These are phyloP conservation scores for Ceratonia siliqua DNA, from an alignment of 306 rosid genomes.

Conservation along the genomic window DNA sequence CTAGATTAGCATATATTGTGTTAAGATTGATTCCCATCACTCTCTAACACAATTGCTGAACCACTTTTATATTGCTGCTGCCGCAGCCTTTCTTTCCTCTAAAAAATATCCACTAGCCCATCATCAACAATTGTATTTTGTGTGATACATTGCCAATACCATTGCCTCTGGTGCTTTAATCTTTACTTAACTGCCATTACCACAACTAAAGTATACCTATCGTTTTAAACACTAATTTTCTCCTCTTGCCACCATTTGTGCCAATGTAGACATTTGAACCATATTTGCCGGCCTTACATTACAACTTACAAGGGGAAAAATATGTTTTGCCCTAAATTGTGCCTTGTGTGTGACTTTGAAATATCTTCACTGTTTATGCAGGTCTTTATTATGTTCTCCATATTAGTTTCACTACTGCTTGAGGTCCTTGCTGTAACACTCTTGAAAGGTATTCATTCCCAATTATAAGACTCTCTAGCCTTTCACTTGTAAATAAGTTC, in stretches of 20 bases:
- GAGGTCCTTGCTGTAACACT: conserved; percentile 67
- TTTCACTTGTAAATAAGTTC: conserved; percentile 12
- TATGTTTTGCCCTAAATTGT: not conserved
- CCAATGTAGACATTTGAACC: not conserved
- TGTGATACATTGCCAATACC: not conserved
- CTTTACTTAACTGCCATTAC: not conserved
- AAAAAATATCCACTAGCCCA: not conserved
- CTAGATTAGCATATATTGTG: not conserved
- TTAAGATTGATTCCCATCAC: not conserved
- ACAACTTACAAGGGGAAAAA: not conserved
- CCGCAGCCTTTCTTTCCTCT: not conserved
- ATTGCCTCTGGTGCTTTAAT: not conserved
- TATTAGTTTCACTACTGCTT: conserved; percentile 59
- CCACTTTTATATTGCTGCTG: not conserved
- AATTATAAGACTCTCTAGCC: conserved; percentile 9
- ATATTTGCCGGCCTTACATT: not conserved
- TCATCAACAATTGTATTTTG: conserved; percentile 3
- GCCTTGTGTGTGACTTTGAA: conserved; percentile 22
- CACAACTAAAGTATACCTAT: not conserved
- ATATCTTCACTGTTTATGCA: conserved; percentile 48
- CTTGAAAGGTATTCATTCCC: conserved; percentile 66
- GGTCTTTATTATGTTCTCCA: conserved; percentile 83
- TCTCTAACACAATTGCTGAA: not conserved
- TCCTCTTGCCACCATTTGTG: not conserved
- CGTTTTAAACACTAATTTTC: conserved; percentile 9